Evolutionary conservation across 2,329 filamentous ascomycete genomes (phyloP), one percentile per base, ranked within the genome.

Genomic region (Elsinoe necatrix): DNA sequence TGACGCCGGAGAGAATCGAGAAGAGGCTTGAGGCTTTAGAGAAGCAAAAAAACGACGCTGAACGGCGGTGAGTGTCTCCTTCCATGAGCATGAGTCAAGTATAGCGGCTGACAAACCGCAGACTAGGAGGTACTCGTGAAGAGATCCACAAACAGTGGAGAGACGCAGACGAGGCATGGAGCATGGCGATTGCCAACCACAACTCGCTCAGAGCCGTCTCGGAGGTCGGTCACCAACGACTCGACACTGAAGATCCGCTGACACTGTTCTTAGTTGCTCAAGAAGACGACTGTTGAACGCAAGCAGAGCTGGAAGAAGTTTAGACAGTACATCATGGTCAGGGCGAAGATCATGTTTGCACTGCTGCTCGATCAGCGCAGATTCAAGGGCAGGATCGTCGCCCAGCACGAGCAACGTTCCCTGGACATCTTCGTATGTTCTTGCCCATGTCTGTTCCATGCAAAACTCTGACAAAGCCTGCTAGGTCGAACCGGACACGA

Each of bases 291-390:
- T 39, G 72, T 75, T 8, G 75, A 85, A 57, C 87, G 93, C 14
- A 79, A 87, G 57, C 74, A 78, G 25, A 84, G 89, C 63, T 98
- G 90, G 87, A 78, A 82, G 57, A 77, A 80, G 52, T 97, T 98
- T 71, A 86, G 92, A 64, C 80, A 84, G 23, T 82, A 84, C 63
- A 96, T 98, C 65, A 92, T 90, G 35, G 82, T 86, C n/a, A 83
- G 87, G 56, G 88, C 93, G 45, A 85, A 89, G 51, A 85, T 86
- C 55, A 89, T 88, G 60, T 98, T 98, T 71, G 85, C 82, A 54
- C 95, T 93, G 66, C 80, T 97, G 12, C 81, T 98, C 58, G 89
- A 85, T 66, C 91, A 97, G 71, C 84, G 93, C 65, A 85, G 87
- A 20, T 98, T 95, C 72, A 83, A 90, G 43, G 93, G 93, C 57